Conservation (phyloP, 805 yeast species). For the Candida koratica region DNA sequence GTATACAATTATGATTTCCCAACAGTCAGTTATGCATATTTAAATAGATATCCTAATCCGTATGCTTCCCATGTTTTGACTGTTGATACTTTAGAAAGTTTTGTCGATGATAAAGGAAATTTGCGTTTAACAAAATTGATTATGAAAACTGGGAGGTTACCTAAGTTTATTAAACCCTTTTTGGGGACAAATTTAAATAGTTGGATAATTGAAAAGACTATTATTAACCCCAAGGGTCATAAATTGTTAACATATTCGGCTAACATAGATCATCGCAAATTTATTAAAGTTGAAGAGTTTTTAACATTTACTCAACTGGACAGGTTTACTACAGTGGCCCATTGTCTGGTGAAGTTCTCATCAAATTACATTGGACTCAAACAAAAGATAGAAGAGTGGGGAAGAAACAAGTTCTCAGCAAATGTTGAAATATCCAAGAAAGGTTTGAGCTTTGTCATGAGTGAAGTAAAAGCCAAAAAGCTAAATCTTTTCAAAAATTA, state of each 20-base stretch:
- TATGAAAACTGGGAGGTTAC: conserved; percentile 75
- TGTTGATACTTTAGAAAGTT: conserved; percentile 66
- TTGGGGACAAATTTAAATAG: conserved; percentile 65
- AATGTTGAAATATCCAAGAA: conserved; percentile 62
- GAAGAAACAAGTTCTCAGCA: conserved; percentile 62
- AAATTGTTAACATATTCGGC: conserved; percentile 67
- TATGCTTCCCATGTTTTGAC: conserved; percentile 81
- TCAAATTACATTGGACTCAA: conserved; percentile 67
- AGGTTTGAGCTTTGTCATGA: conserved; percentile 80
- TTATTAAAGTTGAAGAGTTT: conserved; percentile 75
- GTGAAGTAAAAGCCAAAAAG: conserved; percentile 37
- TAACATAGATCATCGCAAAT: conserved; percentile 77
- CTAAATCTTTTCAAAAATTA: not conserved
- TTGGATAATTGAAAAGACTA: conserved; percentile 77
- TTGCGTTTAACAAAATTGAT: conserved; percentile 71
- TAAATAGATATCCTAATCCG: conserved; percentile 64
- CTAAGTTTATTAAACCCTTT: conserved; percentile 72
- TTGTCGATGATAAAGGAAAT: conserved; percentile 58
- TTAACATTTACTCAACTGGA: conserved; percentile 48
- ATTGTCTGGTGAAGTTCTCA: conserved; percentile 62
- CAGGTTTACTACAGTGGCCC: conserved; percentile 41
- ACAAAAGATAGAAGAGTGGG: conserved; percentile 78
- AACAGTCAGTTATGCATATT: conserved; percentile 72
- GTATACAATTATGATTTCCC: conserved; percentile 49
- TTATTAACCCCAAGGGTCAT: conserved; percentile 58